Evolutionary conservation across 208 protist species (phyloP).

Genomic region (Naegleria gruberi): DNA sequence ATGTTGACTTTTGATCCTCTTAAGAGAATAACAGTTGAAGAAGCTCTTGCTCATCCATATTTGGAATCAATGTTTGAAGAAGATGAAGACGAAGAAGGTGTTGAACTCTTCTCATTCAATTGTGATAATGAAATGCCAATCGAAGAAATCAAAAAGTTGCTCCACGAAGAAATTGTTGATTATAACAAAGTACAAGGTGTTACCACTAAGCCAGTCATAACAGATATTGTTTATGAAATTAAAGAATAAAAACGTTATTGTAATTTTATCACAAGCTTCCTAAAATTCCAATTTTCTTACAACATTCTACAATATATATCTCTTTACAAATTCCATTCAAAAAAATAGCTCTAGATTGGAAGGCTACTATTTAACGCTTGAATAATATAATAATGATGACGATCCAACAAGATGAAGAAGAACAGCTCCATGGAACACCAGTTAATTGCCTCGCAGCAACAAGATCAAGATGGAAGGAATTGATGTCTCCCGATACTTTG

Average conservation of each 20-base stretch:
- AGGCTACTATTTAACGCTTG: too few relatives aligned
- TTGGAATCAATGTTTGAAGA: conserved; percentile 10
- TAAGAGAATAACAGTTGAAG: conserved; percentile 46
- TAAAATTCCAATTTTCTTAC: too few relatives aligned
- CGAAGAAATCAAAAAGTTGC: neutral
- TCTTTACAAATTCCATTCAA: too few relatives aligned
- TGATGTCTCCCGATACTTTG: too few relatives aligned
- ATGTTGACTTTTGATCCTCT: conserved; percentile 51
- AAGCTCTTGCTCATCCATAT: conserved; percentile 47
- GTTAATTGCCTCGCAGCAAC: too few relatives aligned
- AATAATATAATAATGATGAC: too few relatives aligned
- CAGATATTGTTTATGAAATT: neutral
- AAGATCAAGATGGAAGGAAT: too few relatives aligned
- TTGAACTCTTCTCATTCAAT: neutral
- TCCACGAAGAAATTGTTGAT: conserved; percentile 5
- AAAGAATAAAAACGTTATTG: neutral
- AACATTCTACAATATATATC: too few relatives aligned
- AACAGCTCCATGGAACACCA: too few relatives aligned
- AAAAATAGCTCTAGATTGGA: too few relatives aligned
- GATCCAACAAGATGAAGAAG: too few relatives aligned
- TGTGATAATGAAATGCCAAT: neutral
- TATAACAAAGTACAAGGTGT: neutral
- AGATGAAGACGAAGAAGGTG: neutral
- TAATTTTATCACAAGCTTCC: too few relatives aligned
- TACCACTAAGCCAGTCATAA: neutral